Evolutionary conservation across 805 yeast genomes (phyloP).

Genomic region (Schwanniomyces polymorphus): DNA sequence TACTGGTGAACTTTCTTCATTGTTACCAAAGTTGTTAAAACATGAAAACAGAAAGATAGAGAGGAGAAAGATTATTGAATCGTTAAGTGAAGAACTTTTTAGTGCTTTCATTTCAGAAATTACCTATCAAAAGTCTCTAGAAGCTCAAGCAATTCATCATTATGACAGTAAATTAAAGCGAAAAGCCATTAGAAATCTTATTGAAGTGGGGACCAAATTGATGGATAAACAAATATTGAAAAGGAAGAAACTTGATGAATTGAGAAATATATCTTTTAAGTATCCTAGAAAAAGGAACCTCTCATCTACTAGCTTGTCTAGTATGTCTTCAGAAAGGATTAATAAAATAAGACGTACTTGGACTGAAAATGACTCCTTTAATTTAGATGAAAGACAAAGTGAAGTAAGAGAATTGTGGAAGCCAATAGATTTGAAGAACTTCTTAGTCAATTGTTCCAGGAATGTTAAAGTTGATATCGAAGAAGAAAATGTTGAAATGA

Average conservation of each 20-base stretch:
- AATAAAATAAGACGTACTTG: constrained; percentile 10
- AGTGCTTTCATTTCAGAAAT: constrained; percentile 63
- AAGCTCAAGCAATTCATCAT: constrained; percentile 45
- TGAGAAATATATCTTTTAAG: constrained; percentile 23
- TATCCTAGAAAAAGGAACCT: constrained; percentile 15
- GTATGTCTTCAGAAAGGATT: neutral
- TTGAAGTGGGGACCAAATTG: constrained; percentile 17
- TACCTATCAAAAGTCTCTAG: constrained; percentile 41
- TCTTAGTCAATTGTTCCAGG: constrained; percentile 28
- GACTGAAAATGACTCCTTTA: constrained; percentile 5
- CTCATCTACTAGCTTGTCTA: constrained; percentile 9
- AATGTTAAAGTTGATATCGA: constrained; percentile 23
- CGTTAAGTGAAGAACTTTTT: constrained; percentile 52
- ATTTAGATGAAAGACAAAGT: constrained; percentile 25
- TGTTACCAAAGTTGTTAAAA: constrained; percentile 25
- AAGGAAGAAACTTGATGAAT: constrained; percentile 34
- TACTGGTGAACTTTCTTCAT: constrained; percentile 19
- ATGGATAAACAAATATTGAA: constrained; percentile 22
- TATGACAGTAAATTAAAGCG: constrained; percentile 30
- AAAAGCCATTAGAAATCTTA: constrained; percentile 30
- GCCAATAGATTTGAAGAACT: constrained; percentile 39
- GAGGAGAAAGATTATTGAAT: constrained; percentile 25
- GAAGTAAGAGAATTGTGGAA: constrained; percentile 47
- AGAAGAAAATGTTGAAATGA: constrained; percentile 20
- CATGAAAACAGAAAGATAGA: constrained; percentile 19